A percentile compares a stretch with the other conserved stretches of the same genome.
Evolutionary conservation across 2,329 filamentous ascomycete species (phyloP).

Genomic region (Macrophomina phaseolina): DNA sequence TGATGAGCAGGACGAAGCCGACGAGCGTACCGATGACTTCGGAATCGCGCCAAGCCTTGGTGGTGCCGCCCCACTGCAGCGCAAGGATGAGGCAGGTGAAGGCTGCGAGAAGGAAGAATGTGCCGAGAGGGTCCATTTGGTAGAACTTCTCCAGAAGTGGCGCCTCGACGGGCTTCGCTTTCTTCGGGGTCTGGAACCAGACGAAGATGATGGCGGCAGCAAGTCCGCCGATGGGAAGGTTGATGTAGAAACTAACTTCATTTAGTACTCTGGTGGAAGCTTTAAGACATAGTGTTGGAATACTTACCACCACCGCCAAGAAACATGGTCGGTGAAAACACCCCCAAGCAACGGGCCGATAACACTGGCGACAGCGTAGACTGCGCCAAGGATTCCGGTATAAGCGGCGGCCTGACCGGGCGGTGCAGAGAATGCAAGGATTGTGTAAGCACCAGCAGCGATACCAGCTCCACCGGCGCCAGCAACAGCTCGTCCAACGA

Average conservation of each 20-base stretch:
- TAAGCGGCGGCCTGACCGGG: conserved; percentile 48
- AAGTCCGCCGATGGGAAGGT: conserved; percentile 53
- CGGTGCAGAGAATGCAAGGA: conserved; percentile 52
- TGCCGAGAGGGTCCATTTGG: conserved; percentile 54
- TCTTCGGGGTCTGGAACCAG: conserved; percentile 45
- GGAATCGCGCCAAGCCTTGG: conserved; percentile 38
- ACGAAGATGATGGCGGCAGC: conserved; percentile 47
- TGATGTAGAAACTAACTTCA: conserved; percentile 48
- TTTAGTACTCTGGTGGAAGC: neutral
- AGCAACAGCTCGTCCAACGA: conserved; percentile 49
- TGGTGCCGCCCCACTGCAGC: conserved; percentile 52
- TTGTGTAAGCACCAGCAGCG: conserved; percentile 42
- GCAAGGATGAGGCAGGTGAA: conserved; percentile 52
- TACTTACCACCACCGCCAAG: conserved; percentile 46
- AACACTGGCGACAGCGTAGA: conserved; percentile 44
- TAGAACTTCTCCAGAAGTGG: conserved; percentile 45
- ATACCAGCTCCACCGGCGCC: conserved; percentile 50
- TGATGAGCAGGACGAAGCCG: conserved; percentile 47
- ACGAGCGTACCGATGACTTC: conserved; percentile 54
- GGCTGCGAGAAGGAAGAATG: conserved; percentile 46
- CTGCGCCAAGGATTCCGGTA: conserved; percentile 44
- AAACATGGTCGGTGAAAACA: conserved; percentile 48
- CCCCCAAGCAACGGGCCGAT: conserved; percentile 51
- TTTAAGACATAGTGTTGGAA: too few relatives aligned
- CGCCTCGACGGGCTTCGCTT: conserved; percentile 33